Percentiles rank a stretch among this genome's conserved stretches.
Conservation (phyloP, 768 basidiomycete genomes). For the Lactifluus hygrophoroides region DNA sequence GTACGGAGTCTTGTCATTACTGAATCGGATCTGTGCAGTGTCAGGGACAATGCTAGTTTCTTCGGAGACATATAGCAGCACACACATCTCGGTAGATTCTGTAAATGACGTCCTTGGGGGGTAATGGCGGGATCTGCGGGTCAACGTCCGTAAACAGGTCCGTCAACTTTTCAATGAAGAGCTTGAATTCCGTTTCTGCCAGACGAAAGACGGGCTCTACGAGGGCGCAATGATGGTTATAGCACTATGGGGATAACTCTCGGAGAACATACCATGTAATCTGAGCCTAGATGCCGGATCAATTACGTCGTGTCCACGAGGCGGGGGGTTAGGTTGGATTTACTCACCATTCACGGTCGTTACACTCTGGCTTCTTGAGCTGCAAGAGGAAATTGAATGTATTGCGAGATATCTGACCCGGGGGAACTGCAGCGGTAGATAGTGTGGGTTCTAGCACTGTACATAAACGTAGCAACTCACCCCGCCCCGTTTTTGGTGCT, state of each 20-base stretch:
- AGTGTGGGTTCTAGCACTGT: too few species aligned
- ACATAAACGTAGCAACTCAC: slow-evolving; percentile 34
- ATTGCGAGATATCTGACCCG: slow-evolving; percentile 81
- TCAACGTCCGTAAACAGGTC: slow-evolving; percentile 63
- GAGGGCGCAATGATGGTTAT: neutral
- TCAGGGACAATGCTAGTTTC: neutral
- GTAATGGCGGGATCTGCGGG: slow-evolving; percentile 76
- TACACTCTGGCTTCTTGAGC: slow-evolving; percentile 65
- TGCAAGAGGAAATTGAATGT: slow-evolving; percentile 69
- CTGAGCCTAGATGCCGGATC: slow-evolving; percentile 56
- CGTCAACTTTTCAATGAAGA: slow-evolving; percentile 68
- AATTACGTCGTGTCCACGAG: neutral
- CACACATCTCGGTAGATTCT: slow-evolving; percentile 86
- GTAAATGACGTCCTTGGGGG: slow-evolving; percentile 86
- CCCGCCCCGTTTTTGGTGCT: slow-evolving; percentile 77
- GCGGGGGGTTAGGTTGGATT: neutral
- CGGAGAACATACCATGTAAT: slow-evolving; percentile 46
- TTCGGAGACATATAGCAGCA: slow-evolving; percentile 2
- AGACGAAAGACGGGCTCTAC: slow-evolving; percentile 70
- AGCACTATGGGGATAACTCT: neutral
- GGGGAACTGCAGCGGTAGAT: slow-evolving; percentile 47
- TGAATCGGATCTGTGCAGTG: slow-evolving; percentile 65
- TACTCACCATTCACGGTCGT: slow-evolving; percentile 80
- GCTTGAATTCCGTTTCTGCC: slow-evolving; percentile 86
- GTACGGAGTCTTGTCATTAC: slow-evolving; percentile 94